These are phyloP conservation scores for Elongisporangium prolatum DNA, from an alignment of 352 stramenopile genomes.

Conservation along the genomic window DNA sequence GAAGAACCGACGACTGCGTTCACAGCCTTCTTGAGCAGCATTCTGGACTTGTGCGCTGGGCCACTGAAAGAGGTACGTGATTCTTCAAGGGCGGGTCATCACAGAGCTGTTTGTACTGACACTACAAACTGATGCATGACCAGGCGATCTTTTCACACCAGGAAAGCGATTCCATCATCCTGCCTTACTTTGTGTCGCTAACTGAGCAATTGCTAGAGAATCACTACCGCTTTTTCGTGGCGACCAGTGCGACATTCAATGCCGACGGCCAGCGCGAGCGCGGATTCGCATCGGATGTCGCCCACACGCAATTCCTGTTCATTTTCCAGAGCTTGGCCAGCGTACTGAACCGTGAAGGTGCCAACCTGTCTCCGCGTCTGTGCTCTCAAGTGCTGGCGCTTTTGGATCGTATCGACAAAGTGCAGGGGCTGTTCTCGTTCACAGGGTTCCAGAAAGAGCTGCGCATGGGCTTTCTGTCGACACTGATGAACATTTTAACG, in stretches of 20 bases:
- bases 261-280: conserved; percentile 48
- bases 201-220: conserved; percentile 76
- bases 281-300: conserved; percentile 53
- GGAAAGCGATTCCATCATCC: conserved; percentile 62
- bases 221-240: conserved; percentile 79
- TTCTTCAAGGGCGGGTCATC: background rate
- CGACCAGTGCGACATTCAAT: conserved; percentile 35
- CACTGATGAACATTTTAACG: conserved; percentile 72
- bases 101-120: too few relatives aligned
- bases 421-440: conserved; percentile 66
- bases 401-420: conserved; percentile 60
- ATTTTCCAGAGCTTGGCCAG: conserved; percentile 75
- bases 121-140: background rate
- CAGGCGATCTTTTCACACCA: conserved; percentile 70
- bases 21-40: conserved; percentile 66
- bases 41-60: conserved; percentile 74
- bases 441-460: conserved; percentile 67
- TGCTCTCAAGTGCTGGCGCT: conserved; percentile 71
- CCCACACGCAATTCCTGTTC: conserved; percentile 65
- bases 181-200: conserved; percentile 67
- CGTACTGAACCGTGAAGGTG: conserved; percentile 48
- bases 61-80: conserved; percentile 64
- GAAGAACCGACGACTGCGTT: conserved; percentile 73
- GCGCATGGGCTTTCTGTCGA: conserved; percentile 71
- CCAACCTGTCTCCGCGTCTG: conserved; percentile 50